phyloP scores from a whole-genome alignment of 2,329 filamentous ascomycete genomes.

The Xylaria sp. region DNA sequence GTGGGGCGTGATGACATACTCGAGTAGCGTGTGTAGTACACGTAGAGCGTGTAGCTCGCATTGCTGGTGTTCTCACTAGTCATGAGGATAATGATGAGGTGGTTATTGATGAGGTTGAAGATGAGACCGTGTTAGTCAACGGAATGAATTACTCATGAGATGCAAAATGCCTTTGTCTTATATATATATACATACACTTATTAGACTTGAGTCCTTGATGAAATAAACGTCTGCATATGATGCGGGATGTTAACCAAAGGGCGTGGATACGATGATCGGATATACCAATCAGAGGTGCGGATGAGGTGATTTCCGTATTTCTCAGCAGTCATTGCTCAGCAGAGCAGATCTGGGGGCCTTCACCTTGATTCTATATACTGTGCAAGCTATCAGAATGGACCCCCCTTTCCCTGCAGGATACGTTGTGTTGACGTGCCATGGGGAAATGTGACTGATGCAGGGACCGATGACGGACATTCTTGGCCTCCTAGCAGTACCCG shows the following conservation, averaged over 20 bases:
- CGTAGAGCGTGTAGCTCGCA: slow-evolving; percentile 27
- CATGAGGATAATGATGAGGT: slow-evolving; percentile 29
- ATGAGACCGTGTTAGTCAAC: not conserved
- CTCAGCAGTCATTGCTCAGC: slow-evolving; percentile 9
- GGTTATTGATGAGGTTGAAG: not conserved
- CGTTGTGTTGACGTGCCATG: not conserved
- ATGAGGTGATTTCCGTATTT: not conserved
- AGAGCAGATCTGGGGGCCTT: not conserved
- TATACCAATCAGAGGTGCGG: not conserved
- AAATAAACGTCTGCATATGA: not conserved
- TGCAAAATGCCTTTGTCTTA: not conserved
- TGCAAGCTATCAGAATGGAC: not conserved
- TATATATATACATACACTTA: not conserved
- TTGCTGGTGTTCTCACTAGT: slow-evolving; percentile 11
- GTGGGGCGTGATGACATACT: slow-evolving; percentile 22
- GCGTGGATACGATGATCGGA: not conserved
- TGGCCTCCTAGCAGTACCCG: no score
- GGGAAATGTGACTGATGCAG: slow-evolving; percentile 1
- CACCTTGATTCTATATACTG: not conserved
- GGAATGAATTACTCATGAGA: not conserved
- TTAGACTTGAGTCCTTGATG: not conserved
- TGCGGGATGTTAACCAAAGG: slow-evolving; percentile 6
- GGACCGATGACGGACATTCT: slow-evolving; percentile 16
- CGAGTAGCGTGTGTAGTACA: slow-evolving; percentile 35
- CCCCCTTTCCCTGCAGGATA: not conserved